Base-by-base conservation (phyloP, 768 basidiomycete genomes). In the Russula sp. region DNA sequence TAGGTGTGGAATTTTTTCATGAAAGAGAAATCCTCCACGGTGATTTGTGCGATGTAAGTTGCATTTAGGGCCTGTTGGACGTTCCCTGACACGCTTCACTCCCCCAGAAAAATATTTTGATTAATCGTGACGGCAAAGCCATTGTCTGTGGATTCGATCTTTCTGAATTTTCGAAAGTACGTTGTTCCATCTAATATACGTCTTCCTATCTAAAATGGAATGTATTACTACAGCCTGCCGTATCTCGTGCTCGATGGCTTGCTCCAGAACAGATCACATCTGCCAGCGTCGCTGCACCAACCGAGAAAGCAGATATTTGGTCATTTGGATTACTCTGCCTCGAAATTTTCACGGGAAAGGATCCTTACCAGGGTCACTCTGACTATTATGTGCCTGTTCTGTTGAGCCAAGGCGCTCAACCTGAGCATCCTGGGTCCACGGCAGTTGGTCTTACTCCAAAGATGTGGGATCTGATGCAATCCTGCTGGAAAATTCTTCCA, bases 131-230 rank as follows among this genome's bases (percentile, higher is more conserved):
- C 32, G 77, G 77, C 10, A 70, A 72, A 3, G 79, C 80, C 10
- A 72, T 74, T 40, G 71, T 83, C 8, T 76, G 78, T 24, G 80
- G 81, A 63, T 83, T 82, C 67, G 79, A 79, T 28, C 66, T 82
- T 30, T 79, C 79, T 50, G 52, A n/a, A 49, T 60, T 40, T 34
- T 30, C 40, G 13, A 64, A 50, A 5, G 59, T 60, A 56, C 22
- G 53, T 60, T 10, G 22, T 14, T 44, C 18, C 22, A 16, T 26
- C 18, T 50, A 40, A 8, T 46, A 22, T 16, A 49, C 5, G 20
- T 13, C 38, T 13, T 36, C 26, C 2, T 30, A 16, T n/a, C 22
- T 50, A 34, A 46, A 58, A 48, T 50, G 36, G 22, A 60, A 40
- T 24, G 16, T 13, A 53, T 22, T 8, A 14, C 75, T 55, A 49